Conservation (phyloP, 169 alveolate species). For the Babesia bigemina region DNA sequence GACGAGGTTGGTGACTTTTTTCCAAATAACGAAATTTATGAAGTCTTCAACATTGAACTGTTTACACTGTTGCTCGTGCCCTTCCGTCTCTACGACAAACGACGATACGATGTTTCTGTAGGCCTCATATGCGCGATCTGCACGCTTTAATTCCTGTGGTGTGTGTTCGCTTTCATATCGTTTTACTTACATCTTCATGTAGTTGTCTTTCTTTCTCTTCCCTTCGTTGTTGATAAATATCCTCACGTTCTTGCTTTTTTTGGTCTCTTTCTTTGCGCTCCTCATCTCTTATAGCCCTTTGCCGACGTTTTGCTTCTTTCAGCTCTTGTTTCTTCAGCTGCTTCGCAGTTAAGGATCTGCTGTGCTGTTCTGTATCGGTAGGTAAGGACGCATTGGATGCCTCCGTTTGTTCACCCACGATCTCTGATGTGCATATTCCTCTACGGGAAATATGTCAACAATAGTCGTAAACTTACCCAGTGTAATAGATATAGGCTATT, state of each 20-base stretch:
- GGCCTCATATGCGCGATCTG: conserved; percentile 41
- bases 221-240: conserved; percentile 25
- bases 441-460: background rate
- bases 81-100: conserved; percentile 62
- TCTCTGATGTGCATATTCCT: background rate
- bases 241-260: conserved; percentile 25
- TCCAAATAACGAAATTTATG: conserved; percentile 37
- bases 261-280: conserved; percentile 59
- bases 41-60: conserved; percentile 51
- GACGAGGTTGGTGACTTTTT: conserved; percentile 52
- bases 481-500: conserved; percentile 1
- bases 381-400: background rate
- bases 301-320: conserved; percentile 51
- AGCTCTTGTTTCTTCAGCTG: conserved; percentile 53
- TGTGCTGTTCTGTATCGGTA: conserved; percentile 35
- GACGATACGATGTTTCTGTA: conserved; percentile 43
- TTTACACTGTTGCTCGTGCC: conserved; percentile 21
- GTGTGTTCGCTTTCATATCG: background rate
- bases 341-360: conserved; percentile 41
- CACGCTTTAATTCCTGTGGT: conserved; percentile 40
- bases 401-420: background rate
- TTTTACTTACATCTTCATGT: conserved; percentile 48
- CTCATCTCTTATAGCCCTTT: conserved; percentile 37
- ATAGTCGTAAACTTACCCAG: background rate
- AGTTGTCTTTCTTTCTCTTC: conserved; percentile 46